Conservation (phyloP, 2,329 filamentous ascomycete genomes). For the Cercospora sesami region DNA sequence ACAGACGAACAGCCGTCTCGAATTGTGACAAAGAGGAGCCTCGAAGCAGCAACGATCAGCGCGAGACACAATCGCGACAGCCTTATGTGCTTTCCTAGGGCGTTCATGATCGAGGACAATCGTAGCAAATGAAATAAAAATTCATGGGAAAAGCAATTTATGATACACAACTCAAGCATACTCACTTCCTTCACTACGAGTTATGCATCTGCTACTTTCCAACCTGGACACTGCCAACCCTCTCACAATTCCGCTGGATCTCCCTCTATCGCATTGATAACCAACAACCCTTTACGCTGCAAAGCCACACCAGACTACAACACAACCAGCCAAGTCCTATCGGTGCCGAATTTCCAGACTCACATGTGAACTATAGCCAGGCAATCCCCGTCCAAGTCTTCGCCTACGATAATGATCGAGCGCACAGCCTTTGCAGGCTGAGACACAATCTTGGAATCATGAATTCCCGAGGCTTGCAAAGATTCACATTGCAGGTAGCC, state of each 20-base stretch:
- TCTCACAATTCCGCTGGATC: too few species aligned
- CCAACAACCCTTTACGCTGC: neutral
- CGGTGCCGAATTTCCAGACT: neutral
- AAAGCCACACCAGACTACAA: neutral
- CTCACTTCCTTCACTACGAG: neutral
- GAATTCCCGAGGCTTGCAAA: neutral
- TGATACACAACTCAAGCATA: neutral
- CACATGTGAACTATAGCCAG: neutral
- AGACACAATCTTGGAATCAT: neutral
- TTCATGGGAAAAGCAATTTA: neutral
- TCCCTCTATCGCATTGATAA: neutral
- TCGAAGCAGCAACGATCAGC: neutral
- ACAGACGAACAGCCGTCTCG: neutral
- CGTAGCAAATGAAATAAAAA: neutral
- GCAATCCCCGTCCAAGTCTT: neutral
- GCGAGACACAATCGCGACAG: neutral
- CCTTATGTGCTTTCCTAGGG: neutral
- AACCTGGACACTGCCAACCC: neutral
- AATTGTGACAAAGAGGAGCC: neutral
- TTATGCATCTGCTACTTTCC: too few species aligned
- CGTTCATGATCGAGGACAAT: neutral
- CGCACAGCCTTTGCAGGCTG: neutral
- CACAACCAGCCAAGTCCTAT: neutral
- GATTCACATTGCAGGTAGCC: neutral
- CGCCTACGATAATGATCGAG: neutral